Evolutionary conservation across 192 early-diverging fungal genomes (phyloP).

Genomic region (Coemansia sp.): DNA sequence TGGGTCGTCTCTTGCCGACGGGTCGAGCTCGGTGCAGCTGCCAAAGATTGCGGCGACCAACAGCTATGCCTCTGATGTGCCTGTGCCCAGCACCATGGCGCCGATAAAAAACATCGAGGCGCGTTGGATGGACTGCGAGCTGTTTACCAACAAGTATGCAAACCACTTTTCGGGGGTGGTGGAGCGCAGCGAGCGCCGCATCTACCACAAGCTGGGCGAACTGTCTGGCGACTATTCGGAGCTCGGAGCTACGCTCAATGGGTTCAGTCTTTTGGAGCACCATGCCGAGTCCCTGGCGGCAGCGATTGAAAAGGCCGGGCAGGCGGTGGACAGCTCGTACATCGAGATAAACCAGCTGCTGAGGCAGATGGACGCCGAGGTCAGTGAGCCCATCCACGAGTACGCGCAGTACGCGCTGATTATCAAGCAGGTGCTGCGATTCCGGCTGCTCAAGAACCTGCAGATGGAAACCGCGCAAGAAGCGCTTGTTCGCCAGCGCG

Average conservation of each 20-base stretch:
- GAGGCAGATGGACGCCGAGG: conserved; percentile 67
- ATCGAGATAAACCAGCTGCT: conserved; percentile 71
- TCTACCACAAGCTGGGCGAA: conserved; percentile 72
- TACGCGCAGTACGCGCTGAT: conserved; percentile 83
- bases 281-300: conserved; percentile 64
- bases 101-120: conserved; percentile 69
- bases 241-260: conserved; percentile 90
- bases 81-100: conserved; percentile 58
- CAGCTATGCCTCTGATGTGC: conserved; percentile 42
- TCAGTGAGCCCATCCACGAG: conserved; percentile 82
- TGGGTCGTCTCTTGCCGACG: conserved; percentile 45
- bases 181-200: conserved; percentile 70
- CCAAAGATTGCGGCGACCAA: conserved; percentile 50
- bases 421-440: conserved; percentile 84
- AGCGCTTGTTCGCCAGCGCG: conserved; percentile 69
- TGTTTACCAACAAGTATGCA: conserved; percentile 84
- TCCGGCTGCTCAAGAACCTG: conserved; percentile 81
- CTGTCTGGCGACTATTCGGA: conserved; percentile 77
- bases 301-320: conserved; percentile 88
- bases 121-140: conserved; percentile 85
- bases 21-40: conserved; percentile 29
- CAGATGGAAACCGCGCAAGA: conserved; percentile 77
- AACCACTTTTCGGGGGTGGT: conserved; percentile 74
- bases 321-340: conserved; percentile 84
- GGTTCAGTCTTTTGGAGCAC: conserved; percentile 86